Conservation (phyloP, 2,329 filamentous ascomycete species). For the Scytalidium lignicola region DNA sequence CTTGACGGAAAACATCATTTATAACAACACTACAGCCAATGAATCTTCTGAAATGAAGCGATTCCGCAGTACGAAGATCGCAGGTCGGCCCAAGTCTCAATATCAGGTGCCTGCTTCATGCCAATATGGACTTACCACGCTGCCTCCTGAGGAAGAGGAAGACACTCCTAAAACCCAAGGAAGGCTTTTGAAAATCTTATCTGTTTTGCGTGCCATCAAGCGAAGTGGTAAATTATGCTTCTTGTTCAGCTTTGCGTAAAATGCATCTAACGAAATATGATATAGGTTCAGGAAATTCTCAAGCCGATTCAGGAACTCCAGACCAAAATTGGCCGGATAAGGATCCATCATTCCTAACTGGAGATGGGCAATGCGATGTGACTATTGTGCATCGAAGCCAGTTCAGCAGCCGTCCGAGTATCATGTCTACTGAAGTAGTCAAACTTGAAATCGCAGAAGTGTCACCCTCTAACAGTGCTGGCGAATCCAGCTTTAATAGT, state of each 20-base stretch:
- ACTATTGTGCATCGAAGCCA: slow-evolving; percentile 38
- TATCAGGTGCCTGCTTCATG: no score
- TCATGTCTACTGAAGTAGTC: slow-evolving; percentile 30
- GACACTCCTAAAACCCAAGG: background rate
- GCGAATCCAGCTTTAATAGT: slow-evolving; percentile 20
- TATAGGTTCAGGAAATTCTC: background rate
- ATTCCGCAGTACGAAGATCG: background rate
- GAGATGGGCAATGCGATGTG: slow-evolving; percentile 32
- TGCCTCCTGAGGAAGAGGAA: background rate
- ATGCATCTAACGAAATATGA: background rate
- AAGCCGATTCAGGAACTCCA: background rate
- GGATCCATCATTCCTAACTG: background rate
- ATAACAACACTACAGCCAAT: background rate
- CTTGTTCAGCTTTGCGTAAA: background rate
- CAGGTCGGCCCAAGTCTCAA: background rate
- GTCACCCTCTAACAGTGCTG: slow-evolving; percentile 22
- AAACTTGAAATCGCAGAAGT: slow-evolving; percentile 15
- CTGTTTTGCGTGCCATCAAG: background rate
- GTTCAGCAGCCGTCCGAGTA: slow-evolving; percentile 32
- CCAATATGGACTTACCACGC: no score
- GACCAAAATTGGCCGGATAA: background rate
- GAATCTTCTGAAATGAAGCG: background rate
- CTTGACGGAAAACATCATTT: background rate
- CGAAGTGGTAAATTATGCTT: background rate
- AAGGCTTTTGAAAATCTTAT: background rate